Evolutionary conservation across 1,284 basidiomycete genomes (phyloP).

Genomic region (Puccinia coronata): DNA sequence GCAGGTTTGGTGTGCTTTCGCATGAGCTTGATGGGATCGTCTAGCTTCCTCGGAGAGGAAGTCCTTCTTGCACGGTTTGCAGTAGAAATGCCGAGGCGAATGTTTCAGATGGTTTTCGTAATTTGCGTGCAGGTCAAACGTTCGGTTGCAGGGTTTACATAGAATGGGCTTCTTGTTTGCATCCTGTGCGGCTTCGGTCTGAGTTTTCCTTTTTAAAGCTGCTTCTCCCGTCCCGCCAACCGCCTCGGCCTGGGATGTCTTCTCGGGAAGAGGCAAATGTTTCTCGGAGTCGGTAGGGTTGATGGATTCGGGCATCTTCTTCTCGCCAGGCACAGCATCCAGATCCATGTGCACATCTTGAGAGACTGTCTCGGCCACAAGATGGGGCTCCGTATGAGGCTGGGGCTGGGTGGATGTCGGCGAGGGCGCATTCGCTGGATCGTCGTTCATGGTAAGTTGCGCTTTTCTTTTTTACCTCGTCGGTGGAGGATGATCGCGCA

Average conservation of each 20-base stretch:
- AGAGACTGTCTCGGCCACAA: background rate
- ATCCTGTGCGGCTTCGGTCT: background rate
- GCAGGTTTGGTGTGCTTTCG: background rate
- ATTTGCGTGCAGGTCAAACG: background rate
- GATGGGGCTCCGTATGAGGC: background rate
- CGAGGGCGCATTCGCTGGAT: too few relatives aligned
- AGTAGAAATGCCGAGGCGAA: slow-evolving; percentile 20
- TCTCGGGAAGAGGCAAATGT: background rate
- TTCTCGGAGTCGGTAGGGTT: background rate
- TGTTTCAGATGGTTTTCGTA: slow-evolving; percentile 16
- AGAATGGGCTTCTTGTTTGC: background rate
- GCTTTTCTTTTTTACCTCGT: too few relatives aligned
- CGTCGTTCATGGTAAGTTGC: too few relatives aligned
- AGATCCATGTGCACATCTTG: background rate
- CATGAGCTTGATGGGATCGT: background rate
- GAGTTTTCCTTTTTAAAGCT: background rate
- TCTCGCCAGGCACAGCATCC: background rate
- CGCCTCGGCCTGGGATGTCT: background rate
- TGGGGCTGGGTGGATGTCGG: too few relatives aligned
- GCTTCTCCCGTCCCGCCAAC: background rate
- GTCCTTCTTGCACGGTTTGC: slow-evolving; percentile 1
- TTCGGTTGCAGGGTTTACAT: slow-evolving; percentile 9
- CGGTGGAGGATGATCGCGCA: too few relatives aligned
- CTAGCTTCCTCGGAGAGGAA: background rate
- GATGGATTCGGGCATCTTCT: background rate